A percentile compares a stretch with the other conserved stretches of the same genome.
phyloP scores from a whole-genome alignment of 2,329 filamentous ascomycete species.

The Botryotinia narcissicola region DNA sequence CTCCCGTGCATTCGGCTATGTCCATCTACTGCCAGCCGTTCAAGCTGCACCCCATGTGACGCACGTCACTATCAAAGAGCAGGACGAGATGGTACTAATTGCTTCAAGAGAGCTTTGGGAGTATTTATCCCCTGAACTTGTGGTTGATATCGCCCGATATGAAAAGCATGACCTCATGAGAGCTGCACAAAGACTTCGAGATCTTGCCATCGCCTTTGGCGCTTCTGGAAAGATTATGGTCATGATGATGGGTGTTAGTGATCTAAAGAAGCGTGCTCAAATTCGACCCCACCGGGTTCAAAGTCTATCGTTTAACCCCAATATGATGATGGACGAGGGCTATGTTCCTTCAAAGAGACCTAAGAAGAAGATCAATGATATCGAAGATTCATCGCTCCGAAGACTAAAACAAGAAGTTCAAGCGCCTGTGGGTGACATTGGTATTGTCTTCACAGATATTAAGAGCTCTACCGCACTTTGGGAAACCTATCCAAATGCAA shows the following conservation, averaged over 20 bases:
- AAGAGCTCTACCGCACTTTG: slow-evolving; percentile 96
- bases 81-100: slow-evolving; percentile 90
- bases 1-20: slow-evolving; percentile 92
- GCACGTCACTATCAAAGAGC: slow-evolving; percentile 75
- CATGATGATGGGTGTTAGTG: slow-evolving; percentile 93
- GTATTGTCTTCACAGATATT: slow-evolving; percentile 97
- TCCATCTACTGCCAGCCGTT: slow-evolving; percentile 86
- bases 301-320: slow-evolving; percentile 76
- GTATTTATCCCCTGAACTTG: slow-evolving; percentile 82
- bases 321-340: slow-evolving; percentile 68
- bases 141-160: slow-evolving; percentile 85
- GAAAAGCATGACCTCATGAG: slow-evolving; percentile 91
- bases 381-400: slow-evolving; percentile 83
- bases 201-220: slow-evolving; percentile 93
- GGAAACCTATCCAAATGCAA: slow-evolving; percentile 92
- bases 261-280: slow-evolving; percentile 82
- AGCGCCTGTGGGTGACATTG: slow-evolving; percentile 84
- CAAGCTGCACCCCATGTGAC: slow-evolving; percentile 85
- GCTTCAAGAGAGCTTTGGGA: slow-evolving; percentile 95
- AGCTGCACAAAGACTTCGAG: slow-evolving; percentile 88
- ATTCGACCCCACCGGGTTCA: slow-evolving; percentile 69
- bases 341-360: slow-evolving; percentile 64
- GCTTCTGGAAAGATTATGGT: slow-evolving; percentile 96
- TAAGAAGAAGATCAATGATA: slow-evolving; percentile 59
- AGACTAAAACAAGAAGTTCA: slow-evolving; percentile 88